Evolutionary conservation across 2,329 filamentous ascomycete species (phyloP), one percentile per base, ranked within the genome.

Genomic region (Aspergillus quadrilineatus): DNA sequence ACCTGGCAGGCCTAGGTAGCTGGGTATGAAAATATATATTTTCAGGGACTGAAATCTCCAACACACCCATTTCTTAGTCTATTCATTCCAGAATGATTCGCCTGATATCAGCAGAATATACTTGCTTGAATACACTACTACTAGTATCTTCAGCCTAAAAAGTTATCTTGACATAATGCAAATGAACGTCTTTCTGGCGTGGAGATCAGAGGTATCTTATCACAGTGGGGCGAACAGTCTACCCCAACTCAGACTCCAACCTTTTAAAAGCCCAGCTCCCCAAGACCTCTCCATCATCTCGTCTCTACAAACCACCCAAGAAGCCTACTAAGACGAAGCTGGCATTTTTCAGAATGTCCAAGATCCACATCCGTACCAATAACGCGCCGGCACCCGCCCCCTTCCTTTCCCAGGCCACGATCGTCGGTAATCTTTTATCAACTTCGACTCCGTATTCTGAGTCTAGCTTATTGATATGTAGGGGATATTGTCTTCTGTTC

Each of bases 401-500:
- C 0, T 69, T 69, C 48, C 79, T 84, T 61, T 82, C 80, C 4
- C 82, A 87, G 66, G 84, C 82, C 39, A 74, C 86, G 64, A 79
- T 82, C 53, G 79, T 80, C 69, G 83, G 85, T 22, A 22, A 22
- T 22, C 3, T 22, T 22, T 22, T 22, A 22, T 22, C 22, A 22
- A 22, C 22, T 22, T 22, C 22, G 2, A 22, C 22, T 22, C 22
- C 22, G 3, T 4, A 3, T 22, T 22, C 22, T 22, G 22, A 22
- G 22, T 22, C 22, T 22, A 22, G 22, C 22, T 22, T 3, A 22
- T 22, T 26, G 17, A 8, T 14, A 15, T 36, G 22, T 22, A 22
- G 22, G 22, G 60, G 84, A 84, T 66, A 80, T 86, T 70, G 81
- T 89, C 30, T 89, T 86, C 74, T 87, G 85, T 74, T 87, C 84